Percentiles rank a stretch among this genome's conserved stretches.
These are phyloP conservation scores for Sclerotinia minor DNA, from an alignment of 2,329 filamentous ascomycete genomes.

Conservation along the genomic window DNA sequence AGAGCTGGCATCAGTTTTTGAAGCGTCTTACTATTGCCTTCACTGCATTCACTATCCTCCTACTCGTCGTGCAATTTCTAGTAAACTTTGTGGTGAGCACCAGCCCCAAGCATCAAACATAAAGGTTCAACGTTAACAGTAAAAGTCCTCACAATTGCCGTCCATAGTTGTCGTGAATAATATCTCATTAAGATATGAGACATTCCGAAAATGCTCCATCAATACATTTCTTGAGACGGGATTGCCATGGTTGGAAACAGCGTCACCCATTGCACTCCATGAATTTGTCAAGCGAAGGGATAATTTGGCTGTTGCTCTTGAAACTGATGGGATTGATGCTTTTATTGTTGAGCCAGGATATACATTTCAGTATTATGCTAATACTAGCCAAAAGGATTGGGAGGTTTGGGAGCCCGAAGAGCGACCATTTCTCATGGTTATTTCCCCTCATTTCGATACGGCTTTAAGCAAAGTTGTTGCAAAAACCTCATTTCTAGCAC, in stretches of 20 bases:
- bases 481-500: conserved; percentile 58
- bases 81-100: not conserved
- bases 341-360: conserved; percentile 65
- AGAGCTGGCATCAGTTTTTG: not conserved
- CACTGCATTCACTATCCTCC: not conserved
- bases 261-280: not conserved
- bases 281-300: conserved; percentile 51
- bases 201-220: not conserved
- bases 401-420: conserved; percentile 67
- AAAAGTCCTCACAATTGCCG: not conserved
- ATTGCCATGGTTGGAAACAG: conserved; percentile 2
- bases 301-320: conserved; percentile 56
- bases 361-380: conserved; percentile 64
- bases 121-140: not conserved
- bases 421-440: conserved; percentile 62
- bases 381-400: conserved; percentile 61
- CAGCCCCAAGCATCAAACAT: not conserved
- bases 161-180: not conserved
- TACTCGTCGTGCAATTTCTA: not conserved
- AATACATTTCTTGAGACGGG: conserved; percentile 9
- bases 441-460: conserved; percentile 49
- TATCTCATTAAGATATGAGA: not conserved
- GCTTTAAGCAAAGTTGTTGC: conserved; percentile 48
- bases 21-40: not conserved
- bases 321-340: conserved; percentile 53